Evolutionary conservation across 2,329 filamentous ascomycete species (phyloP).

Genomic region (Pestalotiopsis fici): DNA sequence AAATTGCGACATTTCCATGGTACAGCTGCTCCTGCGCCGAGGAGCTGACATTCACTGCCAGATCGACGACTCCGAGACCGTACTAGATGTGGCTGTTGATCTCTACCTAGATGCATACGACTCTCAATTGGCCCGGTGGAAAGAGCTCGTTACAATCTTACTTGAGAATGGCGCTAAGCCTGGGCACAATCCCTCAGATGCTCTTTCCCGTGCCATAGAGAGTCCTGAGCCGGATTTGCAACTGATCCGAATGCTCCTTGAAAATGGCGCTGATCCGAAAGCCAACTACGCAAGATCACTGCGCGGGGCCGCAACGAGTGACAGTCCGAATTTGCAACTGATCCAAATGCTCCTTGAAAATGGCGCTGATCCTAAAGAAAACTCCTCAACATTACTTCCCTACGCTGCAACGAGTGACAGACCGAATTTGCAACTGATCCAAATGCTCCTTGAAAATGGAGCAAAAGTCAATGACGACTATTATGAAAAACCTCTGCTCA

Average conservation of each 20-base stretch:
- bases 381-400: too few species aligned
- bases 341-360: background rate
- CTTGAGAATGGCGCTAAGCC: background rate
- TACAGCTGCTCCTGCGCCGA: background rate
- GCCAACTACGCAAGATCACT: too few species aligned
- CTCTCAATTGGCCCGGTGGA: background rate
- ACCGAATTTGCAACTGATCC: background rate
- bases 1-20: background rate
- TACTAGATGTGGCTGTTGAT: background rate
- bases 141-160: background rate
- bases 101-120: background rate
- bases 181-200: background rate
- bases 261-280: too few species aligned
- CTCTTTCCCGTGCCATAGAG: too few species aligned
- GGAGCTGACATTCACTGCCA: background rate
- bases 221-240: background rate
- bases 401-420: too few species aligned
- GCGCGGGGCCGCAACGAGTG: too few species aligned
- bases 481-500: background rate
- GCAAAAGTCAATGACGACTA: background rate
- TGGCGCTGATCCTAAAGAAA: background rate
- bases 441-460: background rate
- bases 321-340: background rate
- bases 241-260: background rate
- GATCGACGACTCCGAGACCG: background rate